Base-by-base conservation (phyloP, 2,329 filamentous ascomycete species). In the Colletotrichum sp. region DNA sequence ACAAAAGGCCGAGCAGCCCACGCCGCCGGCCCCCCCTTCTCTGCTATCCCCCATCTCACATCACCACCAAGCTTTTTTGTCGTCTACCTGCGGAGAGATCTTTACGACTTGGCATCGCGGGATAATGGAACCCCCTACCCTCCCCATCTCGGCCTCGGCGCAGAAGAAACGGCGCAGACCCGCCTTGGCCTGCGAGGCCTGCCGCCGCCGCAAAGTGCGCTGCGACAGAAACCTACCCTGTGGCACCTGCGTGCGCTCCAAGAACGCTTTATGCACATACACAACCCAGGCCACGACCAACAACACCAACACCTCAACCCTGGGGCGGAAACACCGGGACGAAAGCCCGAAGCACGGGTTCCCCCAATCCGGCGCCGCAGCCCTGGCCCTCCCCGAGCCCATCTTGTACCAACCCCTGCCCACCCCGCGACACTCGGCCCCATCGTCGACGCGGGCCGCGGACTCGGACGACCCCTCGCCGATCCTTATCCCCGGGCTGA, bases 191-290 rank as follows among this genome's bases (percentile, higher is more conserved):
- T 93, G 91, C 80, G 84, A 87, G 78, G 85, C 91, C 57, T 93
- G 92, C 79, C 86, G 92, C 59, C 88, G 84, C 71, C 90, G 91
- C 55, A 94, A 93, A 81, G 89, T 93, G 75, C 87, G 88, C 63
- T 93, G 92, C 80, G 89, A 93, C 79, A 89, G 90, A 65, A 88
- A 89, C 75, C 82, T 84, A 8, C 92, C 92, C 2, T 93, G 92
- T 79, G 87, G 85, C 75, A 91, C 92, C 74, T 93, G 92, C 79
- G 75, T 89, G n/a, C 88, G 89, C 77, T 90, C 90, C 26, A 88
- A 88, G 77, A 89, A 88, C 55, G 85, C 87, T 8, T 85, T 85
- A 24, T 93, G 92, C 79, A 86, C 89, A 2, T 93, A 92, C 78
- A 84, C 83, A 30, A 81, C 85, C 1, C 80, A 81, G 32, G 76